phyloP scores from a whole-genome alignment of 108 stramenopile genomes.

The Conticribra weissflogii region DNA sequence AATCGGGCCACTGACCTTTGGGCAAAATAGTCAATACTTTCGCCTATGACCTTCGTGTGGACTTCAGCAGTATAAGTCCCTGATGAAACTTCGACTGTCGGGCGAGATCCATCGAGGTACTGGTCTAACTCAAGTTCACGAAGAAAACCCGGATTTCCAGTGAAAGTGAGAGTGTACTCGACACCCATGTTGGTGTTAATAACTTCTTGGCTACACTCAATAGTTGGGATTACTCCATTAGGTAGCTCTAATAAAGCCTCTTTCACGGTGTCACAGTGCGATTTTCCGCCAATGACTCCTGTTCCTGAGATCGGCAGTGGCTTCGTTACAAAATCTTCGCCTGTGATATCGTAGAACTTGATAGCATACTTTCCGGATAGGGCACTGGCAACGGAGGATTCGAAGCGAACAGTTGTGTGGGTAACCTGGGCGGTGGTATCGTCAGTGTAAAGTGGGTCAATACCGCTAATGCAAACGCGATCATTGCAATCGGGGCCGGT shows the following conservation, averaged over 20 bases:
- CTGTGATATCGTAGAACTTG: constrained; percentile 68
- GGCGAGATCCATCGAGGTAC: constrained; percentile 56
- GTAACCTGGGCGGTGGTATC: constrained; percentile 62
- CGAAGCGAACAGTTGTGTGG: constrained; percentile 55
- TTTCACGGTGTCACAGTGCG: constrained; percentile 52
- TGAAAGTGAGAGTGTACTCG: constrained; percentile 49
- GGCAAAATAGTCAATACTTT: constrained; percentile 62
- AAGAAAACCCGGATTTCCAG: constrained; percentile 56
- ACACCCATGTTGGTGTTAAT: constrained; percentile 35
- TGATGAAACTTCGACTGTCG: constrained; percentile 36
- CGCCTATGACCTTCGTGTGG: constrained; percentile 60
- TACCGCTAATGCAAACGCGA: constrained; percentile 61
- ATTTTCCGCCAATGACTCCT: constrained; percentile 26
- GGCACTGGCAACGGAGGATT: constrained; percentile 36
- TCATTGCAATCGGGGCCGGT: constrained; percentile 62
- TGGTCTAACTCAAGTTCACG: constrained; percentile 51
- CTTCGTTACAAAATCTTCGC: constrained; percentile 71
- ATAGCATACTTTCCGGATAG: constrained; percentile 62
- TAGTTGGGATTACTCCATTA: constrained; percentile 56
- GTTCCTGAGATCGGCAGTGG: constrained; percentile 46
- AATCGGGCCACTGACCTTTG: background rate
- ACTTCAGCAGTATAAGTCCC: constrained; percentile 37
- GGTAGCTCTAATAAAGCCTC: constrained; percentile 62
- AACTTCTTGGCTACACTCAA: constrained; percentile 44
- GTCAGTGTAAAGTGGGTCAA: constrained; percentile 77